These are phyloP conservation scores for Rhizopus delemar DNA, from an alignment of 371 early-diverging fungal genomes.

Conservation along the genomic window DNA sequence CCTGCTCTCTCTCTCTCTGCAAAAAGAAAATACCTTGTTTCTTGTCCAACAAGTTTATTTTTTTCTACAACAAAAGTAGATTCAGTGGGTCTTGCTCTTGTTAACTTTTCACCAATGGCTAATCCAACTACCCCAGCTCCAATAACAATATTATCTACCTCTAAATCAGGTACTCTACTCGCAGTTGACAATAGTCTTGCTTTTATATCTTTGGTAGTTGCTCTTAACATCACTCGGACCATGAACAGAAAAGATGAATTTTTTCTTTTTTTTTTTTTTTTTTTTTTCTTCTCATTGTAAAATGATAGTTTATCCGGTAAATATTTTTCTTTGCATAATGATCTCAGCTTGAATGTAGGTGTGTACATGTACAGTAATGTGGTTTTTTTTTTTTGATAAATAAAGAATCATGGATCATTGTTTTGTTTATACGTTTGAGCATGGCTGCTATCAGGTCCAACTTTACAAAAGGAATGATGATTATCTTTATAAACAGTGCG, in stretches of 20 bases:
- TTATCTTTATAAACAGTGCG: too few species aligned
- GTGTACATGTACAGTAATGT: too few species aligned
- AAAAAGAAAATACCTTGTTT: slow-evolving; percentile 55
- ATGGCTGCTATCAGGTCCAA: too few species aligned
- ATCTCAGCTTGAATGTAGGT: not conserved
- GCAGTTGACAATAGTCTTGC: not conserved
- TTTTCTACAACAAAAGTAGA: slow-evolving; percentile 69
- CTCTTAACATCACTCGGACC: not conserved
- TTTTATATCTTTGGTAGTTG: not conserved
- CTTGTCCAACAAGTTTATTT: slow-evolving; percentile 64
- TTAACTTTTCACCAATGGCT: slow-evolving; percentile 68
- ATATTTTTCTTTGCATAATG: not conserved
- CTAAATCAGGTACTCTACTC: slow-evolving; percentile 35
- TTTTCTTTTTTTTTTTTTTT: slow-evolving; percentile 1
- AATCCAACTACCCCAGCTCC: slow-evolving; percentile 85
- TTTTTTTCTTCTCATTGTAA: not conserved
- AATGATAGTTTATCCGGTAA: not conserved
- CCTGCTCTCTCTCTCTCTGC: slow-evolving; percentile 10
- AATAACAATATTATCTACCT: slow-evolving; percentile 74
- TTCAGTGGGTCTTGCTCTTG: slow-evolving; percentile 40
- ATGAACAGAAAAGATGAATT: not conserved
- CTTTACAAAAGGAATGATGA: too few species aligned
- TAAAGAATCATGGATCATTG: too few species aligned
- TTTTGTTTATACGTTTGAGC: too few species aligned
- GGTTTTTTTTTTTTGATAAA: too few species aligned